Percentiles rank a stretch among this genome's conserved stretches.
These are phyloP conservation scores for Coemansia sp. DNA, from an alignment of 192 early-diverging fungal species.

Conservation along the genomic window DNA sequence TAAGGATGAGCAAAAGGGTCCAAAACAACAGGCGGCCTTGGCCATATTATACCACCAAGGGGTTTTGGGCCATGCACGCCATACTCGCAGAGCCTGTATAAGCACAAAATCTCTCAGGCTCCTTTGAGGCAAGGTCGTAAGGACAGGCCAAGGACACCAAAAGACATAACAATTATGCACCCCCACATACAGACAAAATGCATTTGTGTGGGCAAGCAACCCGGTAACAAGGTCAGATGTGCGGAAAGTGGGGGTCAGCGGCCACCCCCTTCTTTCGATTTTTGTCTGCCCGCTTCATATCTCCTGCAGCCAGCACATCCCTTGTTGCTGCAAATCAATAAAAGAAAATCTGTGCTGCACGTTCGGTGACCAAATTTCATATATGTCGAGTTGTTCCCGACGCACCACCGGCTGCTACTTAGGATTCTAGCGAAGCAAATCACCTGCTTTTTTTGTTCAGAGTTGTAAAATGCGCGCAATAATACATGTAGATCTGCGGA, in stretches of 20 bases:
- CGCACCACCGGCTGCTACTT: neutral
- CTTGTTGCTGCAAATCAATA: neutral
- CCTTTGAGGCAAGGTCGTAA: neutral
- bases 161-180: constrained; percentile 10
- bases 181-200: neutral
- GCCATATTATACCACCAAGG: constrained; percentile 4
- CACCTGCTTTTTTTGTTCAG: neutral
- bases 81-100: constrained; percentile 2
- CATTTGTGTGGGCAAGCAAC: neutral
- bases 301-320: neutral
- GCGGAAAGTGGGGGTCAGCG: neutral
- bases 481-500: no score
- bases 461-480: neutral
- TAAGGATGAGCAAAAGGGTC: neutral
- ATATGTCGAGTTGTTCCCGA: neutral
- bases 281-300: neutral
- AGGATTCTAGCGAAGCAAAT: neutral
- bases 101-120: neutral
- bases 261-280: constrained; percentile 6
- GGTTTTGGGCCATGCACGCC: constrained; percentile 1
- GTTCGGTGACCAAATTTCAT: neutral
- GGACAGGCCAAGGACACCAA: constrained; percentile 7
- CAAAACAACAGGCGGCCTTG: neutral
- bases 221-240: constrained; percentile 4
- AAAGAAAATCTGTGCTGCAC: neutral